Evolutionary conservation across 1,284 basidiomycete genomes (phyloP).

Genomic region (Heterobasidion irregulare): DNA sequence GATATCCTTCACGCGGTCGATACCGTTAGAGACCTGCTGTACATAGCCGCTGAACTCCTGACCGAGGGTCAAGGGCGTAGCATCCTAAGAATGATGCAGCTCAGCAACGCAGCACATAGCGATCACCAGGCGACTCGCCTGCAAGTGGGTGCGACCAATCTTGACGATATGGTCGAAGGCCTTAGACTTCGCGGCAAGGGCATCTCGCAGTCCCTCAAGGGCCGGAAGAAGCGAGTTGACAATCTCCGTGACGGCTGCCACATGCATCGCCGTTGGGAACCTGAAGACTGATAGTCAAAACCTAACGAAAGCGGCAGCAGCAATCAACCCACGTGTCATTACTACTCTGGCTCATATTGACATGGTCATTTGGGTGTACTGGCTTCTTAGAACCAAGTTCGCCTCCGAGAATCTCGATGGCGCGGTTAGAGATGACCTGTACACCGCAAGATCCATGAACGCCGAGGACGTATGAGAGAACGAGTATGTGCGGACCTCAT

Average conservation of each 20-base stretch:
- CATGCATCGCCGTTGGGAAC: constrained; percentile 99
- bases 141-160: constrained; percentile 96
- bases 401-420: constrained; percentile 95
- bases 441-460: background rate
- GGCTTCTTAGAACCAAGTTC: constrained; percentile 95
- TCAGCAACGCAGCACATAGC: background rate
- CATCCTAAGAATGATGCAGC: constrained; percentile 56
- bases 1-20: constrained; percentile 77
- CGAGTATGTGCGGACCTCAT: constrained; percentile 56
- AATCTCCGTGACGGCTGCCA: constrained; percentile 92
- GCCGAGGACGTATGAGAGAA: background rate
- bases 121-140: constrained; percentile 34
- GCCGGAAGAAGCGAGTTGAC: constrained; percentile 80
- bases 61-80: constrained; percentile 94
- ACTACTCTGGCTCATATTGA: constrained; percentile 98
- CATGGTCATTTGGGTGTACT: constrained; percentile 99
- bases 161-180: constrained; percentile 92
- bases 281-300: constrained; percentile 28
- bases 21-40: constrained; percentile 88
- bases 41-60: constrained; percentile 99
- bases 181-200: constrained; percentile 76
- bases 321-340: constrained; percentile 82
- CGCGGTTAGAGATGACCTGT: constrained; percentile 96
- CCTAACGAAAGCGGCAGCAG: background rate
- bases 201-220: constrained; percentile 76